Base-by-base conservation (phyloP, 148 eudicot species). In the Pouteria glomerata region DNA sequence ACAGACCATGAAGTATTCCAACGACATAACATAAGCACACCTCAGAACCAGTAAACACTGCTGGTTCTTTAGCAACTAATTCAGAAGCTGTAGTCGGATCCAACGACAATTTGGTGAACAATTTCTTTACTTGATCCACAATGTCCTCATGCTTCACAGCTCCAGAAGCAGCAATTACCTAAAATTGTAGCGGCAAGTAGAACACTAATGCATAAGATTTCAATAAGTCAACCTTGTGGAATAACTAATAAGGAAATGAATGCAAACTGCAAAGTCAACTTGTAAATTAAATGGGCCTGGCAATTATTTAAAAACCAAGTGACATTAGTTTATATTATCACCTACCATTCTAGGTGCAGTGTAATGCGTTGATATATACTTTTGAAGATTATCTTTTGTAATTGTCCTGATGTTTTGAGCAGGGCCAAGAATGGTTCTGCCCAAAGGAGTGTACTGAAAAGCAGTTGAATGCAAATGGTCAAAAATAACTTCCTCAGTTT, bases 381-480 rank as follows among this genome's bases (percentile, higher is more conserved):
- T 75, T 69, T 84, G 74, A 39, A 93, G 81, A 82, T 90, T 84
- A 47, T 84, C 73, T 77, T 83, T 85, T 66, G 92, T 88, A 50
- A 93, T 89, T 62, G 86, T 77, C 77, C 69, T 83, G 26, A 93
- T 78, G 80, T 93, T 93, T 74, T 87, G 83, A 68, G 91, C 97
- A 68, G 98, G 88, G 63, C 98, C 98, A 73, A 93, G 95, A 80
- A 93, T 90, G 35, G 98, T 93, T 78, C 98, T 84, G 23, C 92
- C 98, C 63, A 93, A 76, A 44, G 98, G 98, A 31, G 95, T 84
- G 68, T 89, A 81, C 68, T 93, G 98, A 78, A 90, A 93, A 21
- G 98, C 98, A 64, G 98, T 93, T 47, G 98, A 90, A 74, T 93
- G 98, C 74, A 93, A 76, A 80, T 93, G 98, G 69, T 93, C 97